Base-by-base conservation (phyloP, 2,329 filamentous ascomycete genomes). In the Neofusicoccum kwambonambiense region DNA sequence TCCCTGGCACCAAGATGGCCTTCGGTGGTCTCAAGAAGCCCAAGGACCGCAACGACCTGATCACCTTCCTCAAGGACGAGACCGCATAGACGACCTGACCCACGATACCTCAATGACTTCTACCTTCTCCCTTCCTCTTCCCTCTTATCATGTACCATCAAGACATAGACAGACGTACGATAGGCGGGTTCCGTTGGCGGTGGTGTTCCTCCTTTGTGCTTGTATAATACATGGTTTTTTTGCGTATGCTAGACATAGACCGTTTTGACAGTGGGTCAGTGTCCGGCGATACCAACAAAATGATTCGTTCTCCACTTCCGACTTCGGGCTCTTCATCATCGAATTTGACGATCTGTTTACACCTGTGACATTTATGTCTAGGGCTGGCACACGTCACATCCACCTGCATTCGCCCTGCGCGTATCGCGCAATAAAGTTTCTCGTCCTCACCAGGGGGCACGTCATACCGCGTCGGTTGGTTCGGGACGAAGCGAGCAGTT, bases 21-120 rank as follows among this genome's bases (percentile, higher is more conserved):
- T 99, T 98, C 80, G 95, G 95, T 84, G 95, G 95, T 82, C 88
- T 99, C 79, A 99, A 99, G 93, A 99, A 99, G 92, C 88, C 89
- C 79, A 98, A 98, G 91, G 95, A 98, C 86, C 89, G 95, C 81
- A 97, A 98, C 82, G 94, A 99, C 83, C 87, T 99, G 76, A 97
- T 99, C 88, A 93, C 92, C 76, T 91, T 82, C 87, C 86, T 92
- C 78, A 84, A 86, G 80, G 84, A 90, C 69, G 79, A 87, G 74
- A 91, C 89, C 75, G 83, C 84, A 82, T 92, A 91, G 83, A 84
- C 75, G 77, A 71, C 68, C 64, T 67, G 68, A 42, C 72, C 75
- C 50, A 73, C 66, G 68, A 80, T 78, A 67, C 65, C 61, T 61
- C 62, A 64, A 63, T 49, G 47, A 45, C 35, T 52, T 45, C 27